phyloP scores from a whole-genome alignment of 148 eudicot species.

The Dysphania ambrosioides region DNA sequence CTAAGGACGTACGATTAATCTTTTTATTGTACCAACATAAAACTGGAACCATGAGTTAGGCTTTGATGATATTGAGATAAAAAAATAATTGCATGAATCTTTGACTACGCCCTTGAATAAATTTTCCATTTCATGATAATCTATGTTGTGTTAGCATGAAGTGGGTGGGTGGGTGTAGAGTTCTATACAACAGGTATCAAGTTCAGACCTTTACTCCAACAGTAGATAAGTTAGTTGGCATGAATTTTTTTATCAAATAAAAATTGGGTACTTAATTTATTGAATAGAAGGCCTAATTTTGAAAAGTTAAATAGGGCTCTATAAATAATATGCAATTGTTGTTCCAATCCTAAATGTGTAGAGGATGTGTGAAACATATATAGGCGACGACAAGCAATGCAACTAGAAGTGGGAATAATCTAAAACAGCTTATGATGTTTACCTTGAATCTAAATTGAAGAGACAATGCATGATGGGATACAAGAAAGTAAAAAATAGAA shows the following conservation, averaged over 20 bases:
- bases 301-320: too few species aligned
- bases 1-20: background rate
- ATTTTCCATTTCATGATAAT: conserved; percentile 14
- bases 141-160: conserved; percentile 2
- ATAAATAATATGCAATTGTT: too few species aligned
- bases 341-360: too few species aligned
- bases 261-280: too few species aligned
- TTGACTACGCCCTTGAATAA: background rate
- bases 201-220: too few species aligned
- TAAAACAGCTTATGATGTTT: too few species aligned
- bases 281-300: too few species aligned
- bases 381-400: conserved; percentile 37
- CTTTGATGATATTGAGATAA: background rate
- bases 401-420: conserved; percentile 44
- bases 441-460: conserved; percentile 16
- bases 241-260: too few species aligned
- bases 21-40: background rate
- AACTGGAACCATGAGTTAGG: background rate
- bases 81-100: background rate
- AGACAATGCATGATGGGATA: conserved; percentile 3
- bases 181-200: too few species aligned
- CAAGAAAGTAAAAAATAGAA: too few species aligned
- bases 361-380: conserved; percentile 9
- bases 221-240: too few species aligned
- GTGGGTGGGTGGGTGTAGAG: too few species aligned